phyloP scores from a whole-genome alignment of 2,329 filamentous ascomycete species.

The Iodosphaeria phyllophila region DNA sequence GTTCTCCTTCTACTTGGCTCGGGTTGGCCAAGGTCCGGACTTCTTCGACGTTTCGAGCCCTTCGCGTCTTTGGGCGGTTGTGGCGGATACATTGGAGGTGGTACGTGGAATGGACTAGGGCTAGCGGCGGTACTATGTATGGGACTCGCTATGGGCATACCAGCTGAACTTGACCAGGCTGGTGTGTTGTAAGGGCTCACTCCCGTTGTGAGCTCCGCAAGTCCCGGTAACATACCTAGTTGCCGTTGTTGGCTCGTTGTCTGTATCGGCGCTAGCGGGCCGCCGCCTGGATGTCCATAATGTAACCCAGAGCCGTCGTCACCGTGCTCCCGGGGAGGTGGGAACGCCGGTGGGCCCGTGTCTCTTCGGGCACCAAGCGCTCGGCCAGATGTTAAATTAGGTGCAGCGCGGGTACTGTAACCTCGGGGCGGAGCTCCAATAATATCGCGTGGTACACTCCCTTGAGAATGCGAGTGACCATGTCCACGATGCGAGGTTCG shows the following conservation, averaged over 20 bases:
- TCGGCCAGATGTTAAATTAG: slow-evolving; percentile 3
- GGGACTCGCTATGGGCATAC: slow-evolving; percentile 18
- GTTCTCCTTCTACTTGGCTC: slow-evolving; percentile 27
- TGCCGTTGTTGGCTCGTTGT: slow-evolving; percentile 18
- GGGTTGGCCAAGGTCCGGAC: slow-evolving; percentile 23
- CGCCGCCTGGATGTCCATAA: slow-evolving; percentile 13
- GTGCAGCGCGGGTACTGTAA: slow-evolving; percentile 18
- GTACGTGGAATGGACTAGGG: slow-evolving; percentile 21
- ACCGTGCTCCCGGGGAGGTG: slow-evolving; percentile 9
- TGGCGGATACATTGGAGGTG: slow-evolving; percentile 16
- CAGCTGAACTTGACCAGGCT: slow-evolving; percentile 30
- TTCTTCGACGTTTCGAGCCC: slow-evolving; percentile 32
- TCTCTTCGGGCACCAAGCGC: slow-evolving; percentile 3
- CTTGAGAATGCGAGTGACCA: slow-evolving; percentile 26
- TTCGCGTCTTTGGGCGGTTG: slow-evolving; percentile 19
- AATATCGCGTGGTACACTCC: slow-evolving; percentile 23
- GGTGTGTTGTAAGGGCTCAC: slow-evolving; percentile 41
- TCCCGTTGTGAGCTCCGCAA: slow-evolving; percentile 45
- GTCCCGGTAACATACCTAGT: slow-evolving; percentile 34
- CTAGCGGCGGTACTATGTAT: slow-evolving; percentile 21
- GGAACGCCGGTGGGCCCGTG: slow-evolving; percentile 5
- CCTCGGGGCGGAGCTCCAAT: slow-evolving; percentile 22
- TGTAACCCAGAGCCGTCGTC: slow-evolving; percentile 16
- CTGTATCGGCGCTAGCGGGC: slow-evolving; percentile 34
- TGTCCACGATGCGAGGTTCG: slow-evolving; percentile 17